These are phyloP conservation scores for Microsporum canis DNA, from an alignment of 2,329 filamentous ascomycete genomes.

Conservation along the genomic window DNA sequence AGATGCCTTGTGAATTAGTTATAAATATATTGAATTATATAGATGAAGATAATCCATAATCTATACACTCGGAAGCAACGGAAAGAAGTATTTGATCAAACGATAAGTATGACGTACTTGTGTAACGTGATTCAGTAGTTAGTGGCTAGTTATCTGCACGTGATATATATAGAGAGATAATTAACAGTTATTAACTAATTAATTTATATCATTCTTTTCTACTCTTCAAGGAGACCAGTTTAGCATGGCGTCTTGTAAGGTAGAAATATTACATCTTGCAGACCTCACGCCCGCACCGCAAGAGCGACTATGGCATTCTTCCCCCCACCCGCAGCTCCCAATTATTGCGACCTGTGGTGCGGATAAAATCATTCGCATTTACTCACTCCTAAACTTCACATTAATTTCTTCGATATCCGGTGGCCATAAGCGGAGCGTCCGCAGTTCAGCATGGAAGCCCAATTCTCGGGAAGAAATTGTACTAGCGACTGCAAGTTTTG, in stretches of 20 bases:
- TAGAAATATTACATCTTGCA: conserved; percentile 29
- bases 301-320: conserved; percentile 69
- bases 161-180: no score
- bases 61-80: no score
- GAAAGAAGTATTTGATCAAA: no score
- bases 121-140: no score
- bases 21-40: no score
- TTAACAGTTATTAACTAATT: no score
- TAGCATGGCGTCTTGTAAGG: neutral
- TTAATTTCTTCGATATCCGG: conserved; percentile 70
- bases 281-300: conserved; percentile 43
- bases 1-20: no score
- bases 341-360: conserved; percentile 80
- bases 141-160: no score
- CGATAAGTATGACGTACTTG: no score
- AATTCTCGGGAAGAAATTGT: conserved; percentile 55
- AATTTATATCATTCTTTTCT: neutral
- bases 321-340: conserved; percentile 76
- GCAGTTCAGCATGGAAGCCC: conserved; percentile 80
- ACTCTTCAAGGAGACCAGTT: neutral
- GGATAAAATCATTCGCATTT: conserved; percentile 76
- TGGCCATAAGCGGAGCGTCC: conserved; percentile 84
- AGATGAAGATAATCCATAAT: no score
- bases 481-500: conserved; percentile 85
- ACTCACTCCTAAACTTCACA: conserved; percentile 70